phyloP scores from a whole-genome alignment of 169 alveolate genomes.

The Eimeria necatrix region DNA sequence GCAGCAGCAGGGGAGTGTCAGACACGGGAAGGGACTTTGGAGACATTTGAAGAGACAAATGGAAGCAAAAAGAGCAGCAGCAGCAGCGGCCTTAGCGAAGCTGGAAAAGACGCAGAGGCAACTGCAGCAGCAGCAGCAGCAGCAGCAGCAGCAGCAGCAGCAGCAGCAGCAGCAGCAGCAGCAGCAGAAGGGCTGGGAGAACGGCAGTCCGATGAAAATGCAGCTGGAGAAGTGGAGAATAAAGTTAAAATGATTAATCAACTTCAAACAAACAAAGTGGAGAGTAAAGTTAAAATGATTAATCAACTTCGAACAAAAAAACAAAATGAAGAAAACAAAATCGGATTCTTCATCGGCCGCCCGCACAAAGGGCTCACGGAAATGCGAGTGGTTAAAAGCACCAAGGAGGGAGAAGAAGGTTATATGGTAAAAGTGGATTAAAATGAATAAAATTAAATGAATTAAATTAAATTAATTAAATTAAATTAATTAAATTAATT shows the following conservation, averaged over 20 bases:
- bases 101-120: neutral
- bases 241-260: too few species aligned
- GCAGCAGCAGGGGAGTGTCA: too few species aligned
- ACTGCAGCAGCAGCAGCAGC: neutral
- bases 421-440: constrained; percentile 64
- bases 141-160: neutral
- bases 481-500: too few species aligned
- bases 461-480: too few species aligned
- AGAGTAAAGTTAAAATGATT: too few species aligned
- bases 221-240: neutral
- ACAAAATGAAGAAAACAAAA: neutral
- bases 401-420: constrained; percentile 49
- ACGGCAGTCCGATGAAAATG: neutral
- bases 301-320: too few species aligned
- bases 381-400: constrained; percentile 79
- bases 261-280: neutral
- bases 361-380: constrained; percentile 83
- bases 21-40: neutral
- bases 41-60: neutral
- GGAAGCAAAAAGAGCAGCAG: neutral
- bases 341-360: constrained; percentile 85
- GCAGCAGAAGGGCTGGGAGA: neutral
- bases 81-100: neutral
- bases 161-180: neutral
- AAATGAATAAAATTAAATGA: neutral